Conservation (phyloP, 2,329 filamentous ascomycete genomes). For the Chalaropsis ovoidea region DNA sequence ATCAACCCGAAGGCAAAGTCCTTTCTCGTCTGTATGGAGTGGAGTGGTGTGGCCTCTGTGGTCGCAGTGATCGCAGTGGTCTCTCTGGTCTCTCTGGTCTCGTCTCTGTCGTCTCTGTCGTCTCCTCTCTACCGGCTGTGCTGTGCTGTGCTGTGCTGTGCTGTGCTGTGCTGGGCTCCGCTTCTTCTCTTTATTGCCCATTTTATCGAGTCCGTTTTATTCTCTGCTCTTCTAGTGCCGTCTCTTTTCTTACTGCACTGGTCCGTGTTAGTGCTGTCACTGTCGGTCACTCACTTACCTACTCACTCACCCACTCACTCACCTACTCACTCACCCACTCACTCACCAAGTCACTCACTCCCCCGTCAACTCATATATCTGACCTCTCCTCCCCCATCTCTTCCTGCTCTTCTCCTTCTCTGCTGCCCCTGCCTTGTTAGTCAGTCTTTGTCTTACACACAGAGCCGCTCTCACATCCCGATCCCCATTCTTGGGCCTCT, state of each 20-base stretch:
- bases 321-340: neutral
- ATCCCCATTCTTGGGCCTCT: neutral
- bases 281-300: neutral
- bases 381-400: neutral
- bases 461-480: neutral
- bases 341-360: neutral
- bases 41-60: no score
- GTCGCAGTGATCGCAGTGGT: no score
- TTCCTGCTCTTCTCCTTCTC: neutral
- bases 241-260: no score
- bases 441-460: constrained; percentile 3
- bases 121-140: no score
- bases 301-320: neutral
- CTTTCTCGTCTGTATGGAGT: no score
- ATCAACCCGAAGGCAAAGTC: neutral
- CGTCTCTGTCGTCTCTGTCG: no score
- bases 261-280: neutral
- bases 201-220: no score
- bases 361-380: neutral
- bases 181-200: no score
- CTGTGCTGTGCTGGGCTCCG: no score
- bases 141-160: no score
- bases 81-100: no score
- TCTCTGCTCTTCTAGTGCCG: no score
- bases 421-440: neutral